These are phyloP conservation scores for Candida ficus DNA, from an alignment of 805 yeast genomes.

Conservation along the genomic window DNA sequence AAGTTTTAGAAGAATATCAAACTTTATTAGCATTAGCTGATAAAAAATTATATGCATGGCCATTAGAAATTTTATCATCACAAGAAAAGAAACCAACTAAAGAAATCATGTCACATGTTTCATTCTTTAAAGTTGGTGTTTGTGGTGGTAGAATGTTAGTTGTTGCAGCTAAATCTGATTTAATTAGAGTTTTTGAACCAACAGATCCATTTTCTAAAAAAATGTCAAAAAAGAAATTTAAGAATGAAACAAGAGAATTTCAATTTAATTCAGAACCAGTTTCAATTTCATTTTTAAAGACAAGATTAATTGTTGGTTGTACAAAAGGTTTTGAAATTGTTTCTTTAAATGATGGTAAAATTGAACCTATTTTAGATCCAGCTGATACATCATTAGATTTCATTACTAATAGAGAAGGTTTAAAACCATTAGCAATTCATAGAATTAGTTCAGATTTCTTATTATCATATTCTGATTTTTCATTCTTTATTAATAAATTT, in stretches of 20 bases:
- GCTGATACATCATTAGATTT: constrained; percentile 97
- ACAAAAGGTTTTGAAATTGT: constrained; percentile 95
- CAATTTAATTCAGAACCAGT: constrained; percentile 85
- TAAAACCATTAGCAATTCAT: constrained; percentile 89
- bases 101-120: constrained; percentile 81
- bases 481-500: constrained; percentile 88
- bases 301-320: constrained; percentile 90
- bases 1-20: constrained; percentile 87
- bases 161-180: constrained; percentile 81
- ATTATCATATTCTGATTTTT: constrained; percentile 85
- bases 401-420: constrained; percentile 74
- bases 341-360: constrained; percentile 74
- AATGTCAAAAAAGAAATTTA: constrained; percentile 65
- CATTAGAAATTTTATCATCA: constrained; percentile 58
- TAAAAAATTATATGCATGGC: constrained; percentile 72
- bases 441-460: constrained; percentile 85
- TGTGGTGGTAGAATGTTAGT: constrained; percentile 85
- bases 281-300: constrained; percentile 82
- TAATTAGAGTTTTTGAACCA: constrained; percentile 85
- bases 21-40: constrained; percentile 78
- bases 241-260: constrained; percentile 68
- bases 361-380: constrained; percentile 91
- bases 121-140: constrained; percentile 88
- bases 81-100: constrained; percentile 58
- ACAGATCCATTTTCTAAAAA: constrained; percentile 61